phyloP scores from a whole-genome alignment of 116 monocot species.

The Zostera marina region DNA sequence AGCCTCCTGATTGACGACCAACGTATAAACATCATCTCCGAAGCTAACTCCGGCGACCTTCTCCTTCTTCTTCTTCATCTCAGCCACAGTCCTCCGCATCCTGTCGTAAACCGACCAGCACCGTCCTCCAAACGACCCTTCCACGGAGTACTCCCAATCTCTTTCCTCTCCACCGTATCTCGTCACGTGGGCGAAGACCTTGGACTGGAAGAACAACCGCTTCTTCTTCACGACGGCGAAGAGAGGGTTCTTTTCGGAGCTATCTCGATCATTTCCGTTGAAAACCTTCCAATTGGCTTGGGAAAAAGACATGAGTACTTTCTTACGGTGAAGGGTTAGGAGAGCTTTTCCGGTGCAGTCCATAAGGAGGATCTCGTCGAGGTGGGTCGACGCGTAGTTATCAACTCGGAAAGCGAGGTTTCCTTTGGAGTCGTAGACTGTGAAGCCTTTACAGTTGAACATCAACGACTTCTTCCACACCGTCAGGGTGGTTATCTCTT shows the following conservation, averaged over 20 bases:
- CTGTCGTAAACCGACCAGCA: slow-evolving; percentile 27
- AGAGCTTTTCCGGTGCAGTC: slow-evolving; percentile 30
- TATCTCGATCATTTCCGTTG: slow-evolving; percentile 64
- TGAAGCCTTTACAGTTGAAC: slow-evolving; percentile 42
- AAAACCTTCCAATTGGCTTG: slow-evolving; percentile 50
- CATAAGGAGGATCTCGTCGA: slow-evolving; percentile 40
- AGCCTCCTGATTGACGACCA: slow-evolving; percentile 30
- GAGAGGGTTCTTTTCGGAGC: slow-evolving; percentile 19
- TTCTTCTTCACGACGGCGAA: slow-evolving; percentile 37
- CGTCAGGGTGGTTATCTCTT: slow-evolving; percentile 15
- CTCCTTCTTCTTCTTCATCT: slow-evolving; percentile 59
- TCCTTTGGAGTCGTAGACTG: slow-evolving; percentile 26
- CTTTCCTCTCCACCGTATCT: not conserved
- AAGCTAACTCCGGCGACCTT: slow-evolving; percentile 16
- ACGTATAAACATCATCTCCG: slow-evolving; percentile 49
- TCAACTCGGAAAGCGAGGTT: slow-evolving; percentile 44
- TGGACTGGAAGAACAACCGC: slow-evolving; percentile 19
- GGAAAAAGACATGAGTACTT: slow-evolving; percentile 29
- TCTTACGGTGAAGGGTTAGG: slow-evolving; percentile 38
- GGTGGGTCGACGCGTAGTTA: slow-evolving; percentile 16
- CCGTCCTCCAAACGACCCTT: slow-evolving; percentile 62
- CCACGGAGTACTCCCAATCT: slow-evolving; percentile 29
- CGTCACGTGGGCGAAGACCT: slow-evolving; percentile 32
- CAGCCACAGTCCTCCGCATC: slow-evolving; percentile 40
- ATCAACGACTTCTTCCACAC: slow-evolving; percentile 43